Base-by-base conservation (phyloP, 768 basidiomycete species). In the Pleurotus citrinopileatus region DNA sequence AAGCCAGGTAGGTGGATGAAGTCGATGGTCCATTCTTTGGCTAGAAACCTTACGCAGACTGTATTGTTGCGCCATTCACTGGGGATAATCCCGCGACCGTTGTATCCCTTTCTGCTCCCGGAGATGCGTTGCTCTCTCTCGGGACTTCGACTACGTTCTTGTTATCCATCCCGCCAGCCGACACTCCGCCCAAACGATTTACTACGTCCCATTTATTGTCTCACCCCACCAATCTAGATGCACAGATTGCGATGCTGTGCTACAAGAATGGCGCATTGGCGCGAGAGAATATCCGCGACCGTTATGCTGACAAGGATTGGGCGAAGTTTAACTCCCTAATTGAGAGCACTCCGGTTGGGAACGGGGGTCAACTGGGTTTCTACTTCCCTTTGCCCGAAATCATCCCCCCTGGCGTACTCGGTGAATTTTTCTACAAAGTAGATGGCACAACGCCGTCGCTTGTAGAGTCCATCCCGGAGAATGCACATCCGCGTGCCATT, bases 41-140 rank as follows among this genome's bases (percentile, higher is more conserved):
- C 36, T 29, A 53, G 53, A n/a, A 28, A 52, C 12, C 27, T 52
- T 17, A 13, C 46, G 22, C 29, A 86, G 91, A 86, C 10, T 94
- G 91, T 63, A 73, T 84, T 40, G 77, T 96, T 46, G 86, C 87
- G 2, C 88, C 91, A 0, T 92, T 94, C 64, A 93, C 91, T 0
- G 93, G 93, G 3, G 93, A 96, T 65, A 96, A 96, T 66, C 89
- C 91, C 4, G 88, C 90, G 3, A 90, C 91, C 10, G 83, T 93
- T 51, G 79, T 90, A 47, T 82, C 85, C 0, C 72, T 89, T 26
- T 85, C 85, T 25, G 81, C 81, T 12, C 84, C 88, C 1, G 88
- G 88, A 46, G 91, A 94, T 62, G 92, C 89, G 17, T 73, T 94
- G 17, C 80, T 94, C 23, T 94, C 91, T 7, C 77, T 94, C 19